Conservation (phyloP, 164 flowering plant genomes). For the Magnolia officinalis region DNA sequence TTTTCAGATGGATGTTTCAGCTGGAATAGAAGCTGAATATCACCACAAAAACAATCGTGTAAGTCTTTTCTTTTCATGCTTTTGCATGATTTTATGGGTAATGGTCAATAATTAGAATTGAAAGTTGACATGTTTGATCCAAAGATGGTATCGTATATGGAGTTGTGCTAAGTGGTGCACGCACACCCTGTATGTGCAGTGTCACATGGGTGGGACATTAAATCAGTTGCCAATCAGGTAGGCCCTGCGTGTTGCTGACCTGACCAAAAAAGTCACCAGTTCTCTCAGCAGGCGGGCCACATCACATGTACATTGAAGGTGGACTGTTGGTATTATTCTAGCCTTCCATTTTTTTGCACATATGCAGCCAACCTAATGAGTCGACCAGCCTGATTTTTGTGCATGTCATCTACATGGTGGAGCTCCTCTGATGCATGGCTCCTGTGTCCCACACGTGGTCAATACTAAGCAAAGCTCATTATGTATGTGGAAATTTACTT, state of each 20-base stretch:
- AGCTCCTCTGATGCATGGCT: not conserved
- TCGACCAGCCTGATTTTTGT: too few species aligned
- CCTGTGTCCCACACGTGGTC: not conserved
- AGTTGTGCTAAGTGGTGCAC: not conserved
- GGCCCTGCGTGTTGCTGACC: too few species aligned
- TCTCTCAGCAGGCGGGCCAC: too few species aligned
- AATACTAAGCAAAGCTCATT: not conserved
- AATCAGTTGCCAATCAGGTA: too few species aligned
- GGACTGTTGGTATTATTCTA: too few species aligned
- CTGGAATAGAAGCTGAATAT: conserved; percentile 97
- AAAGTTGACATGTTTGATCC: not conserved
- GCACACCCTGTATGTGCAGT: too few species aligned
- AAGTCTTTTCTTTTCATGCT: conserved; percentile 9
- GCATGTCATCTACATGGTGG: not conserved
- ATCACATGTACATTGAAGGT: too few species aligned
- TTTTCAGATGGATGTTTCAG: conserved; percentile 78
- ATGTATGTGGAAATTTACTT: not conserved
- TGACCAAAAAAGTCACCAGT: too few species aligned
- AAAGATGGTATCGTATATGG: not conserved
- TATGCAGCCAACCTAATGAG: too few species aligned
- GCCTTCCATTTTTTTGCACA: too few species aligned
- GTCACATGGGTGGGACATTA: too few species aligned
- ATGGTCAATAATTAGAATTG: not conserved
- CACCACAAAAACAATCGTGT: conserved; percentile 90
- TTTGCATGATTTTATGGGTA: not conserved